Evolutionary conservation across 108 stramenopile genomes (phyloP).

Genomic region (Nitzschia putrida): DNA sequence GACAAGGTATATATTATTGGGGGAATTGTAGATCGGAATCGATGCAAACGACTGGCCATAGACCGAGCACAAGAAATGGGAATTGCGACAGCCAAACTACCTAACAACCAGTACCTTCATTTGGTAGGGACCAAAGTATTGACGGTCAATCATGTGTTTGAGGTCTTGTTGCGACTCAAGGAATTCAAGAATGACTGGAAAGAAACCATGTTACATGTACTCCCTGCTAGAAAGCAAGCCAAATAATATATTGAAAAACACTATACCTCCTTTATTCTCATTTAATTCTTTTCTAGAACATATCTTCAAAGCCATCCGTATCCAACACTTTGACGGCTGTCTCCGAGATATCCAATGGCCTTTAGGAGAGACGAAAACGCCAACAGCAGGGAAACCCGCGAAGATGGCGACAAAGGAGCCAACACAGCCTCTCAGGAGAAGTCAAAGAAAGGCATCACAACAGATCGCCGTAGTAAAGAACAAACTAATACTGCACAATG

Average conservation of each 20-base stretch:
- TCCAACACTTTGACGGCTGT: constrained; percentile 76
- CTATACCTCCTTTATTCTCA: too few relatives aligned
- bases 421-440: too few relatives aligned
- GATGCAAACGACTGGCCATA: constrained; percentile 65
- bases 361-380: too few relatives aligned
- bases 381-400: too few relatives aligned
- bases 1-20: constrained; percentile 81
- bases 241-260: too few relatives aligned
- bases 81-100: constrained; percentile 71
- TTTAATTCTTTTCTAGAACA: constrained; percentile 6
- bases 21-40: constrained; percentile 87
- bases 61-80: constrained; percentile 64
- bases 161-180: constrained; percentile 69
- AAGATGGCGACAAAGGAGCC: too few relatives aligned
- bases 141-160: constrained; percentile 86
- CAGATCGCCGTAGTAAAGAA: too few relatives aligned
- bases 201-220: constrained; percentile 56
- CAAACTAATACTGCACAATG: too few relatives aligned
- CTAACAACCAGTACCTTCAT: constrained; percentile 58
- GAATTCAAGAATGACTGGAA: constrained; percentile 74
- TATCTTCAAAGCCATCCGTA: constrained; percentile 38
- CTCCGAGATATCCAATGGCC: too few relatives aligned
- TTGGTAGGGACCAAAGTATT: constrained; percentile 65
- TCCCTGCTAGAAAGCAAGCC: constrained; percentile 72
- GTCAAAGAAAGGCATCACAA: too few relatives aligned